Evolutionary conservation across 2,329 filamentous ascomycete species (phyloP), one percentile per base, ranked within the genome.

Genomic region (Aureobasidium sp.): DNA sequence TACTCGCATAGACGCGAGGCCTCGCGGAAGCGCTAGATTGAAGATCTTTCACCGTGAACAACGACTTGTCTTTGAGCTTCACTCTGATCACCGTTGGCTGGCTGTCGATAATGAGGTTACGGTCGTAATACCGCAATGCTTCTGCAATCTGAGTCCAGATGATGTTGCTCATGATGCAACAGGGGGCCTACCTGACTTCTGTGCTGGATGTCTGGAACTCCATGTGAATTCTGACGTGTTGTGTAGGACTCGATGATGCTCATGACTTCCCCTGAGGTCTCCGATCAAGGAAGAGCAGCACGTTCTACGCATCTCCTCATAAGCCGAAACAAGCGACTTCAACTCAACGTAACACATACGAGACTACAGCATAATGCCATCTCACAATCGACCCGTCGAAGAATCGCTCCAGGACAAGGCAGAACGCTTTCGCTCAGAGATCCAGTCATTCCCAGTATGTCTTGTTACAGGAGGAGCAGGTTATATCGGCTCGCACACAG

Each of bases 401-500:
- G 57, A 52, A 16, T 36, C 57, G n/a, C 25, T 52, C 4, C 45
- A 49, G 25, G 45, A 48, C 8, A 48, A 44, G 25, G 59, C 41
- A 10, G 48, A 45, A 8, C 59, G 48, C 32, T 61, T 53, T 48
- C 59, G 59, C n/a, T 41, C 53, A n/a, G 48, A 61, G 11, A 54
- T 61, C 29, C 37, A 54, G 11, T 57, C 48, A 11, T 62, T 44
- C 8, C 44, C 60, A 34, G 52, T 62, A 52, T 55, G 49, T 41
- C 59, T 62, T 27, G 49, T 55, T 10, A 54, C 41, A 4, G 59
- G 59, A 15, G 59, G 59, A 25, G 42, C 41, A 25, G 59, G 59
- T 15, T 62, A 62, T 48, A 83, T 83, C 59, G 81, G 81, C 34
- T 83, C 80, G 2, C 81, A 83, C 68, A 83, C 81, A 0, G 75